Percentiles rank a stretch among this genome's conserved stretches.
These are phyloP conservation scores for Cicer yamashitae DNA, from an alignment of 306 rosid species.

Conservation along the genomic window DNA sequence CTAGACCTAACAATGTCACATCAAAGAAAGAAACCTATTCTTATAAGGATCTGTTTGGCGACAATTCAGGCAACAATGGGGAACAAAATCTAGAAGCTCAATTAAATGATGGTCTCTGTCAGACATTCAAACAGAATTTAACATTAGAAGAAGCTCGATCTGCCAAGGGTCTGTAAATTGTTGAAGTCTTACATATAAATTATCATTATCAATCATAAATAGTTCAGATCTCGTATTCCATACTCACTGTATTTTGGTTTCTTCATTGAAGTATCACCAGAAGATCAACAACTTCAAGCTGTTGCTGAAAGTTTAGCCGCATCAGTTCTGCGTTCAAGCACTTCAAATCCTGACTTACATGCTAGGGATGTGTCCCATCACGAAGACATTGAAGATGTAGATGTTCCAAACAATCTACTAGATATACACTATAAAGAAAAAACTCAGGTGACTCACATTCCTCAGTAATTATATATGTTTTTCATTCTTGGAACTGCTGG, in stretches of 20 bases:
- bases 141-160: slow-evolving; percentile 57
- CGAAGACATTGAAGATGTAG: slow-evolving; percentile 52
- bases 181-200: not conserved
- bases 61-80: slow-evolving; percentile 52
- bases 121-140: slow-evolving; percentile 57
- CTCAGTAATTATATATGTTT: slow-evolving; percentile 14
- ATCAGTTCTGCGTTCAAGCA: slow-evolving; percentile 69
- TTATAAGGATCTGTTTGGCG: slow-evolving; percentile 59
- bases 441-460: slow-evolving; percentile 54
- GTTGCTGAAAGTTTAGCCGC: slow-evolving; percentile 95
- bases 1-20: slow-evolving; percentile 63
- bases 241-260: slow-evolving; percentile 40
- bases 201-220: slow-evolving; percentile 31
- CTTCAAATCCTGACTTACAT: slow-evolving; percentile 58
- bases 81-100: slow-evolving; percentile 57
- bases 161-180: slow-evolving; percentile 57
- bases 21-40: slow-evolving; percentile 58
- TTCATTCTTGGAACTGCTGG: slow-evolving; percentile 18
- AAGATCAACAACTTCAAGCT: slow-evolving; percentile 92
- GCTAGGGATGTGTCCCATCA: slow-evolving; percentile 51
- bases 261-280: slow-evolving; percentile 56
- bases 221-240: slow-evolving; percentile 17
- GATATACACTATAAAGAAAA: slow-evolving; percentile 49
- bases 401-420: slow-evolving; percentile 49
- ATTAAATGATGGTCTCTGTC: slow-evolving; percentile 59